Evolutionary conservation across 139 green algal species (phyloP).

Genomic region (Zygnema cylindricum): DNA sequence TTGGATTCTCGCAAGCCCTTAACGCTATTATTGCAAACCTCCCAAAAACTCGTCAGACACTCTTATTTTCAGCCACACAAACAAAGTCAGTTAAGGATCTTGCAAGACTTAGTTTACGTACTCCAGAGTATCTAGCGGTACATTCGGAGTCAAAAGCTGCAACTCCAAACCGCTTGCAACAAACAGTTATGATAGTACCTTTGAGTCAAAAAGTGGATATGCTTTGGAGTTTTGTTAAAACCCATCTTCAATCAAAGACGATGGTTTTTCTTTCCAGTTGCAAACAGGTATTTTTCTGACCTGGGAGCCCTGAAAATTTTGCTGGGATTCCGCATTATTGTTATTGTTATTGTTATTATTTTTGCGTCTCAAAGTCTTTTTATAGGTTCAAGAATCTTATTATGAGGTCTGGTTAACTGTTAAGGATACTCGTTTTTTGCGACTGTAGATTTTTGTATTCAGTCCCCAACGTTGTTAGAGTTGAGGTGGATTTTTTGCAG

Average conservation of each 20-base stretch:
- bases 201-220: constrained; percentile 89
- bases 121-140: constrained; percentile 90
- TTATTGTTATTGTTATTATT: no score
- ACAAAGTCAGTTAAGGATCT: constrained; percentile 82
- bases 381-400: no score
- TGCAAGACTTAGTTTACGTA: constrained; percentile 77
- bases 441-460: no score
- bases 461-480: no score
- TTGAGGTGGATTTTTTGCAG: no score
- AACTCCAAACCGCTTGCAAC: constrained; percentile 90
- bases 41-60: constrained; percentile 82
- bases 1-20: constrained; percentile 90
- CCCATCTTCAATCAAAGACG: constrained; percentile 83
- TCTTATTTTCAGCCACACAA: constrained; percentile 89
- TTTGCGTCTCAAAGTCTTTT: no score
- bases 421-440: no score
- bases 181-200: constrained; percentile 78
- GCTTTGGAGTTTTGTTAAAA: constrained; percentile 95
- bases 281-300: constrained; percentile 93
- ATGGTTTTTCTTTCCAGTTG: constrained; percentile 96
- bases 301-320: no score
- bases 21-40: constrained; percentile 95
- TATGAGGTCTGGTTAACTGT: no score
- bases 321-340: no score
- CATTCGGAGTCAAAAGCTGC: constrained; percentile 83